Base-by-base conservation (phyloP, 2,329 filamentous ascomycete genomes). In the Penicillium sp. region DNA sequence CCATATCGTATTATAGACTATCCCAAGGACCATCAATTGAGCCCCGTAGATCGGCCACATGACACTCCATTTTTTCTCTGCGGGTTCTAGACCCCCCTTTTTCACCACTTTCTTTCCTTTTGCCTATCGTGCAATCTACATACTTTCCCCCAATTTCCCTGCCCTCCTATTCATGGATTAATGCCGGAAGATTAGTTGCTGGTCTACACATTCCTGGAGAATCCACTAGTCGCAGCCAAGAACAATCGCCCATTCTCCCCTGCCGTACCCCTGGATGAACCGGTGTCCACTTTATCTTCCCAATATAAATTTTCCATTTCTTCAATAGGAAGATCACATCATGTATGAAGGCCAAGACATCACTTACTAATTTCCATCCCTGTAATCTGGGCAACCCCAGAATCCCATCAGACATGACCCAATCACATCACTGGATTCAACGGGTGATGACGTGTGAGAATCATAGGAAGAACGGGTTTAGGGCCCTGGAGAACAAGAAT, bases 21-120 rank as follows among this genome's bases (percentile, higher is more conserved):
- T 33, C 31, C 31, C 5, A 33, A 14, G 13, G 31, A 33, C 31
- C 31, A 19, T 24, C 39, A 53, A 45, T 47, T 45, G 51, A 49
- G 53, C 46, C 56, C 59, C 61, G 62, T 62, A 55, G 65, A 67
- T 68, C 64, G 60, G 50, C 56, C 65, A 68, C 65, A 67, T 68
- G 65, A 68, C 62, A 56, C 57, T 52, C 58, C 58, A 57, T 60
- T 62, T 59, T 55, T 39, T 39, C 53, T 52, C 24, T 24, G 35
- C 35, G 45, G 33, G 61, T 65, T 67, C 64, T 67, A 67, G 64
- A 65, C 63, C 55, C 47, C 62, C 60, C 49, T 39, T 56, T 52
- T 48, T 56, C 5, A 29, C 41, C 14, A 27, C 26, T 31, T 47
- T 31, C 27, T 47, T 29, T 47, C 52, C 29, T 27, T 44, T n/a